phyloP scores from a whole-genome alignment of 129 eudicot genomes.

The Silybum marianum region DNA sequence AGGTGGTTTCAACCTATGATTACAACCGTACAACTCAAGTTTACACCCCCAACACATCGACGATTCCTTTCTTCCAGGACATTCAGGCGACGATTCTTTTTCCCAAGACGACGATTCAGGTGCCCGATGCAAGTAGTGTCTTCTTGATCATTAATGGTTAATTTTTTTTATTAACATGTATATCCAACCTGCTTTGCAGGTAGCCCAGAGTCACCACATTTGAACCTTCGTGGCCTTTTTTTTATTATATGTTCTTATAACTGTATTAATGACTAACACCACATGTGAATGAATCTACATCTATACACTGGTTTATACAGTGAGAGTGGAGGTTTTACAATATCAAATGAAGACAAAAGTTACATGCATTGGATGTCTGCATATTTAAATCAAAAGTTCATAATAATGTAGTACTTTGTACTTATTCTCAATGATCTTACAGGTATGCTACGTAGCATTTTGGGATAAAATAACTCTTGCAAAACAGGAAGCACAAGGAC shows the following conservation, averaged over 20 bases:
- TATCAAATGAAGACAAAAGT: constrained; percentile 70
- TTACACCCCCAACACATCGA: no score
- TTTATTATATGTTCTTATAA: not conserved
- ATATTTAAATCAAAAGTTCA: constrained; percentile 8
- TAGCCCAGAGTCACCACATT: no score
- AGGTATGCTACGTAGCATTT: constrained; percentile 96
- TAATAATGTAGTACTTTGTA: not conserved
- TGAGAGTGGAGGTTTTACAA: constrained; percentile 78
- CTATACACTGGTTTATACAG: constrained; percentile 90
- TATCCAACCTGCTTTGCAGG: no score
- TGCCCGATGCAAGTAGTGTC: no score
- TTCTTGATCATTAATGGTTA: no score
- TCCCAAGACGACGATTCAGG: no score
- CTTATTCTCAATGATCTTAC: constrained; percentile 11
- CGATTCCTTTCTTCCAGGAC: no score
- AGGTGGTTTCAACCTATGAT: no score
- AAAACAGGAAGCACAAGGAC: constrained; percentile 70
- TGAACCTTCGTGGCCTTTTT: no score
- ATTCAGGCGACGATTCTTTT: no score
- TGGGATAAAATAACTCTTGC: constrained; percentile 95
- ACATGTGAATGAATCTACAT: constrained; percentile 58
- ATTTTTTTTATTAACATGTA: no score
- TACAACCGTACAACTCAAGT: no score
- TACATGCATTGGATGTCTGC: constrained; percentile 71
- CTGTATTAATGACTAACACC: not conserved